Evolutionary conservation across 176 grass and related monocot species (phyloP).

Genomic region (Phyllostachys edulis): DNA sequence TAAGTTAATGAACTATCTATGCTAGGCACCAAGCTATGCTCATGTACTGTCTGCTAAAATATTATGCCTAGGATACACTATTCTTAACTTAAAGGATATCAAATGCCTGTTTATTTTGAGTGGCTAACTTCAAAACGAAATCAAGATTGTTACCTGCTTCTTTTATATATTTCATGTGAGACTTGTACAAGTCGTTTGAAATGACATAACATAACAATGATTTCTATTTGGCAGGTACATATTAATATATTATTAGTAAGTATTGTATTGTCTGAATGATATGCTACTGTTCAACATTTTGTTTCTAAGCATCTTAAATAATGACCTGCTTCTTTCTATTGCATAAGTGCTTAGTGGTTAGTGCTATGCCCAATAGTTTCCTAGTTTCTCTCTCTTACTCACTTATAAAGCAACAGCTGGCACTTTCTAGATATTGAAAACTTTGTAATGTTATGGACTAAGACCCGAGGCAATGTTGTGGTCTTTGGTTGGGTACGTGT

Average conservation of each 20-base stretch:
- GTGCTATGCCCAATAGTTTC: neutral
- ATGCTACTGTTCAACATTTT: neutral
- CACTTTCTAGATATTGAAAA: conserved; percentile 5
- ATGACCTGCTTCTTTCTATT: conserved; percentile 8
- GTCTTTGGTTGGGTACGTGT: too few relatives aligned
- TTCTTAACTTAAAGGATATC: conserved; percentile 5
- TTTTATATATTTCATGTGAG: conserved; percentile 9
- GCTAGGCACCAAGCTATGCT: conserved; percentile 7
- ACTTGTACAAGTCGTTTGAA: conserved; percentile 6
- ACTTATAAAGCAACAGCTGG: neutral
- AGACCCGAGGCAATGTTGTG: too few relatives aligned
- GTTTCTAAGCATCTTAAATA: neutral
- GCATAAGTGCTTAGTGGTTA: neutral
- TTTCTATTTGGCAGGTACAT: neutral
- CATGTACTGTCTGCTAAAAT: neutral
- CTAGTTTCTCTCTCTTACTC: neutral
- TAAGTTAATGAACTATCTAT: conserved; percentile 35
- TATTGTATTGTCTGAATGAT: conserved; percentile 20
- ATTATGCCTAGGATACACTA: conserved; percentile 16
- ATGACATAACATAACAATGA: neutral
- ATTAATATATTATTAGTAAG: neutral
- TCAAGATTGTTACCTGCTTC: neutral
- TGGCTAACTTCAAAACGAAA: neutral
- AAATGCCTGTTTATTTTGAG: neutral
- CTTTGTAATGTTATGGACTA: neutral